Conservation (phyloP, 768 basidiomycete species). For the Tylopilus sp. region DNA sequence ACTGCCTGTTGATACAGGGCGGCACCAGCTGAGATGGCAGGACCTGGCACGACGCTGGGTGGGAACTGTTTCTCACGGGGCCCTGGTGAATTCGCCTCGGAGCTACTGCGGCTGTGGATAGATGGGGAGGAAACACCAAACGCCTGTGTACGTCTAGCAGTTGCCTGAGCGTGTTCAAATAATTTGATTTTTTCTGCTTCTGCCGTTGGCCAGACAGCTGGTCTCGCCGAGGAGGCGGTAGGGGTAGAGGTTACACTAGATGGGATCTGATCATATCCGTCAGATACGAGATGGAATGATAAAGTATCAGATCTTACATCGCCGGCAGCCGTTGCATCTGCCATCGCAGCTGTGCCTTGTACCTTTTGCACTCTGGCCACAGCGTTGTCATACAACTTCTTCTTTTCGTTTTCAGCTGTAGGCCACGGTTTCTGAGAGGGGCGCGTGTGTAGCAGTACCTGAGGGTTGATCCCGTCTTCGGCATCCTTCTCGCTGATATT, state of each 20-base stretch:
- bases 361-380: slow-evolving; percentile 37
- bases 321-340: slow-evolving; percentile 22
- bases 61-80: slow-evolving; percentile 16
- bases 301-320: slow-evolving; percentile 21
- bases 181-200: slow-evolving; percentile 75
- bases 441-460: slow-evolving; percentile 23
- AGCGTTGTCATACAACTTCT: slow-evolving; percentile 36
- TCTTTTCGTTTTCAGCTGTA: slow-evolving; percentile 48
- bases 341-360: slow-evolving; percentile 33
- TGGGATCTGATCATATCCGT: slow-evolving; percentile 8
- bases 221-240: slow-evolving; percentile 13
- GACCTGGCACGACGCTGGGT: slow-evolving; percentile 9
- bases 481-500: slow-evolving; percentile 42
- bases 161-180: slow-evolving; percentile 65
- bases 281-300: not conserved
- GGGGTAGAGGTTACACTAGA: slow-evolving; percentile 1
- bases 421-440: slow-evolving; percentile 20
- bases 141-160: slow-evolving; percentile 58
- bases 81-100: slow-evolving; percentile 22
- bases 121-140: slow-evolving; percentile 27
- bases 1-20: slow-evolving; percentile 46
- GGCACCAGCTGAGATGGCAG: slow-evolving; percentile 38
- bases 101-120: slow-evolving; percentile 26
- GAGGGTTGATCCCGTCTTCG: slow-evolving; percentile 30
- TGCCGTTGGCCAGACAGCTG: slow-evolving; percentile 54